Percentiles rank a stretch among this genome's conserved stretches.
Evolutionary conservation across 768 basidiomycete species (phyloP).

Genomic region (Serendipita sp.): DNA sequence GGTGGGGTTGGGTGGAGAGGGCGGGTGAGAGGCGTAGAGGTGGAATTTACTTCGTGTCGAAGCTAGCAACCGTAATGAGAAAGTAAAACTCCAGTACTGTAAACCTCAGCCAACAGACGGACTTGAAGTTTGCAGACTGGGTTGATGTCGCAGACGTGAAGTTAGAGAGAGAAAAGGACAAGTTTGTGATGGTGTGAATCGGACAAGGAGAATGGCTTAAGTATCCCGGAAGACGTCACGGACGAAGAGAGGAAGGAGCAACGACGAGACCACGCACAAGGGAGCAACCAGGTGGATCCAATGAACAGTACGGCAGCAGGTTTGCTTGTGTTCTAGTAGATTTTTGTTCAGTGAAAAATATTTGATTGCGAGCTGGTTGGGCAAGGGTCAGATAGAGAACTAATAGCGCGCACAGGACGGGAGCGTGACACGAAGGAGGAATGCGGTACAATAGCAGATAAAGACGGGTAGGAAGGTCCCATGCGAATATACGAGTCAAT

Average conservation of each 20-base stretch:
- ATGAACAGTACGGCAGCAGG: neutral
- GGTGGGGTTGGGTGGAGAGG: neutral
- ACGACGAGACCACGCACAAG: conserved; percentile 4
- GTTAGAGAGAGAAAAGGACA: neutral
- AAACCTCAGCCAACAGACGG: too few species aligned
- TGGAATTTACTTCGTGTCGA: neutral
- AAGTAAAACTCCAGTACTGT: too few species aligned
- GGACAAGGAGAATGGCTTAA: neutral
- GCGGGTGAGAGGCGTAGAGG: neutral
- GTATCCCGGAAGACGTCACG: neutral
- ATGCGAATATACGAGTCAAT: neutral
- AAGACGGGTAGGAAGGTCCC: neutral
- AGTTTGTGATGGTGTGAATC: neutral
- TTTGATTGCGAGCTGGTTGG: neutral
- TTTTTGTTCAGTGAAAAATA: neutral
- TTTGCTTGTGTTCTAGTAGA: neutral
- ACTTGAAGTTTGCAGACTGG: neutral
- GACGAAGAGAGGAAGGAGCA: neutral
- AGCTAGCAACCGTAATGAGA: neutral
- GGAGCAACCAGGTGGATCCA: neutral
- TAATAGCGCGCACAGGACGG: neutral
- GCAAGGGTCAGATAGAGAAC: conserved; percentile 4
- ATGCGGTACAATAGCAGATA: neutral
- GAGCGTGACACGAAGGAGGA: conserved; percentile 1
- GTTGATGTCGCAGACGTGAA: neutral